Conservation (phyloP, 179 eudicot species). For the Corrigiola litoralis region DNA sequence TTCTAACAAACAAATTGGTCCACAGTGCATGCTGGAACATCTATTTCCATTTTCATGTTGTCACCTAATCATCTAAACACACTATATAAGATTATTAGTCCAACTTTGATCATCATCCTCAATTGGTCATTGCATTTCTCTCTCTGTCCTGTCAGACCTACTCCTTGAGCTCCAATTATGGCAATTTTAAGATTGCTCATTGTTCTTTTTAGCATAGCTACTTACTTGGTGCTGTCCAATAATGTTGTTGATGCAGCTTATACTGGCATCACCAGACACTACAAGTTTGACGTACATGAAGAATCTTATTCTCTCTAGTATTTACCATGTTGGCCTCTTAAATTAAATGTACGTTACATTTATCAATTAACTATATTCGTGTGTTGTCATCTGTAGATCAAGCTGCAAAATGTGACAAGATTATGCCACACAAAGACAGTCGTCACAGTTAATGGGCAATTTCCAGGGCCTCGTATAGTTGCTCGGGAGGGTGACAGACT, state of each 20-base stretch:
- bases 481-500: constrained; percentile 37
- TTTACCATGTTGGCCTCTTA: not conserved
- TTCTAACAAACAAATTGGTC: constrained; percentile 21
- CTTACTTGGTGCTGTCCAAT: not conserved
- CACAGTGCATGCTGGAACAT: constrained; percentile 7
- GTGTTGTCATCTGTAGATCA: constrained; percentile 12
- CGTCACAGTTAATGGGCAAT: constrained; percentile 33
- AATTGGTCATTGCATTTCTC: not conserved
- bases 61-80: constrained; percentile 18
- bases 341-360: not conserved
- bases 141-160: not conserved
- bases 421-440: constrained; percentile 34
- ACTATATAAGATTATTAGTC: constrained; percentile 17
- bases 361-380: not conserved
- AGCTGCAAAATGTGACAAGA: constrained; percentile 28
- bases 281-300: constrained; percentile 29
- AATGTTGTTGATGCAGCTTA: constrained; percentile 12
- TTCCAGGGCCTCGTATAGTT: constrained; percentile 36
- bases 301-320: not conserved
- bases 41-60: not conserved
- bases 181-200: not conserved
- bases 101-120: constrained; percentile 8
- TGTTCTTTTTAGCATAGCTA: constrained; percentile 7
- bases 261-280: constrained; percentile 30
- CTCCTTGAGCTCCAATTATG: not conserved